Percentiles rank a stretch among this genome's conserved stretches.
These are phyloP conservation scores for Alopecurus myosuroides DNA, from an alignment of 176 grass and related monocot genomes.

Conservation along the genomic window DNA sequence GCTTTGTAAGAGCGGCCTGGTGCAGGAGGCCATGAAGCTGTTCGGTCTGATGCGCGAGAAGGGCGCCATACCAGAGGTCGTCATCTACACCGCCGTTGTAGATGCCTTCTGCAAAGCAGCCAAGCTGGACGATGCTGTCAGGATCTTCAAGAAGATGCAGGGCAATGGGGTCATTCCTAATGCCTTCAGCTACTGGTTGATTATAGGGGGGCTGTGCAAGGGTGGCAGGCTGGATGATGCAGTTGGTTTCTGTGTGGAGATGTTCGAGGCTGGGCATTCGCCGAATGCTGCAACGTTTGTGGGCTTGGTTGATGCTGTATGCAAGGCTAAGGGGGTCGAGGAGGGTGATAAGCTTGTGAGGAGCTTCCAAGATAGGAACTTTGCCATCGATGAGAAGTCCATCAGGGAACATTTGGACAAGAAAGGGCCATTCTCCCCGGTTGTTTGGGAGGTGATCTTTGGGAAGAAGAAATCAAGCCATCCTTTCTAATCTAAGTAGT, in stretches of 20 bases:
- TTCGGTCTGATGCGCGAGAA: constrained; percentile 92
- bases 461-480: constrained; percentile 50
- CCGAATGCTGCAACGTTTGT: constrained; percentile 62
- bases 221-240: constrained; percentile 55
- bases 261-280: constrained; percentile 73
- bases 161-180: constrained; percentile 80
- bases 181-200: constrained; percentile 65
- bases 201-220: constrained; percentile 67
- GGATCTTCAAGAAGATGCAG: constrained; percentile 90
- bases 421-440: constrained; percentile 76
- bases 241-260: constrained; percentile 57
- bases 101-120: constrained; percentile 77
- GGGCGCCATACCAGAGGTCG: constrained; percentile 86
- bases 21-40: constrained; percentile 93
- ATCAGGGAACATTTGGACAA: constrained; percentile 92
- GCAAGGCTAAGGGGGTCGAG: constrained; percentile 56
- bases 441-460: constrained; percentile 81
- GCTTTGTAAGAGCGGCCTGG: constrained; percentile 84
- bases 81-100: constrained; percentile 86
- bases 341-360: constrained; percentile 57
- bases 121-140: constrained; percentile 68
- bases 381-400: constrained; percentile 75
- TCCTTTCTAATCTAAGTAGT: constrained; percentile 49
- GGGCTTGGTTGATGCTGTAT: constrained; percentile 59
- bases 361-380: constrained; percentile 73